These are phyloP conservation scores for Metarhizium rileyi DNA, from an alignment of 2,329 filamentous ascomycete genomes.

Conservation along the genomic window DNA sequence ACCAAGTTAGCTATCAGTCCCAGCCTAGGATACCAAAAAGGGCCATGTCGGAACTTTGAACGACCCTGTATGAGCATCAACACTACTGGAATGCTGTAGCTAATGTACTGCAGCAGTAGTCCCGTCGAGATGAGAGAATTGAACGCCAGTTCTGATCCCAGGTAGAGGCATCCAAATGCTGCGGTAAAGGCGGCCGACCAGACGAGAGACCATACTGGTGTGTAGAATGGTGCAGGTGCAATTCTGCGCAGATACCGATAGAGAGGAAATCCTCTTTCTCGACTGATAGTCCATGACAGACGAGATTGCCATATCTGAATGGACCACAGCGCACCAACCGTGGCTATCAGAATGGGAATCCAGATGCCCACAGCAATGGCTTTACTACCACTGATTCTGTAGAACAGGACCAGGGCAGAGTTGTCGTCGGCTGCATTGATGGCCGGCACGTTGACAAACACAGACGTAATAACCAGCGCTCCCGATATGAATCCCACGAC, in stretches of 20 bases:
- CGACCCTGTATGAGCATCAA: constrained; percentile 14
- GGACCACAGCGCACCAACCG: constrained; percentile 15
- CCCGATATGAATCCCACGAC: constrained; percentile 14
- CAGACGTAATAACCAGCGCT: constrained; percentile 11
- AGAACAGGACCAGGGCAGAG: constrained; percentile 14
- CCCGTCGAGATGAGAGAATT: constrained; percentile 17
- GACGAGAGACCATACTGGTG: constrained; percentile 16
- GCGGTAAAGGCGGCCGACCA: constrained; percentile 15
- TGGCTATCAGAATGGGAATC: constrained; percentile 14
- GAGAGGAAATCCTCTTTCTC: constrained; percentile 16
- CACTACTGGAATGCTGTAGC: constrained; percentile 18
- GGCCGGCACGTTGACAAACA: constrained; percentile 12
- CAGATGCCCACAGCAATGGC: constrained; percentile 15
- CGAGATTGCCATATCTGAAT: constrained; percentile 21
- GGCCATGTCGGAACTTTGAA: constrained; percentile 16
- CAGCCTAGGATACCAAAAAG: constrained; percentile 18
- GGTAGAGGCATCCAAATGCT: constrained; percentile 18
- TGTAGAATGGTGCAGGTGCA: constrained; percentile 13
- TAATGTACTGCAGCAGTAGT: constrained; percentile 17
- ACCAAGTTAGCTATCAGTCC: constrained; percentile 15
- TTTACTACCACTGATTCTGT: constrained; percentile 14
- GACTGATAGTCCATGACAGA: constrained; percentile 19
- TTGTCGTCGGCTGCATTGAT: constrained; percentile 12
- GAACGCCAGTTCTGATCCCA: constrained; percentile 18
- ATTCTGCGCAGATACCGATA: constrained; percentile 15